These are phyloP conservation scores for Metschnikowia proteae DNA, from an alignment of 805 yeast species.

Conservation along the genomic window DNA sequence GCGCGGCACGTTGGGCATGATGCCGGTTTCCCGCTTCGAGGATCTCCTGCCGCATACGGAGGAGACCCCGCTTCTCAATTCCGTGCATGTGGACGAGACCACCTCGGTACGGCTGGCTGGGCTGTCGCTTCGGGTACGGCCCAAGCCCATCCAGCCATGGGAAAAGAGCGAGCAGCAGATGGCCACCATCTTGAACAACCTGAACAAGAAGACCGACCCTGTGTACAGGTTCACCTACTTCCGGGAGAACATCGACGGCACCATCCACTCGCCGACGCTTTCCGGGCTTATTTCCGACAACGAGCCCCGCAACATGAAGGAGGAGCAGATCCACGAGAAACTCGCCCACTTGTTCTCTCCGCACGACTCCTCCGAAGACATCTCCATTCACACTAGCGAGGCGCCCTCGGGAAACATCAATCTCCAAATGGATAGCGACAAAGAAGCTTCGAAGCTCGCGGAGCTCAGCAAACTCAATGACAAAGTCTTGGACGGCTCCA, in stretches of 20 bases:
- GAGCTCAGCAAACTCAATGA: not conserved
- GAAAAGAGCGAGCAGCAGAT: conserved; percentile 35
- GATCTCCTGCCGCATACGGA: conserved; percentile 19
- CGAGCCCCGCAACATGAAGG: conserved; percentile 10
- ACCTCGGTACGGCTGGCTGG: conserved; percentile 37
- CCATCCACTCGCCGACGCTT: conserved; percentile 84
- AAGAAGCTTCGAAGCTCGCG: not conserved
- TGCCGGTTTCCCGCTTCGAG: not conserved
- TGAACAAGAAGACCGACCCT: conserved; percentile 34
- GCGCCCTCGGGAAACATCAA: not conserved
- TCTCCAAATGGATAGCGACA: not conserved
- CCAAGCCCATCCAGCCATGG: conserved; percentile 76
- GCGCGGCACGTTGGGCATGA: conserved; percentile 1
- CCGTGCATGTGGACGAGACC: conserved; percentile 30
- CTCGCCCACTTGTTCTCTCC: conserved; percentile 8
- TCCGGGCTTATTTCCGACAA: conserved; percentile 53
- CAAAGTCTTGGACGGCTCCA: not conserved
- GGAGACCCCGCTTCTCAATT: conserved; percentile 29
- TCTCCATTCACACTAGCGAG: conserved; percentile 1
- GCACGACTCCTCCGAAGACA: conserved; percentile 3
- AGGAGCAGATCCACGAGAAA: conserved; percentile 10
- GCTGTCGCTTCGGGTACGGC: conserved; percentile 56
- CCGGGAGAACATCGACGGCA: conserved; percentile 83
- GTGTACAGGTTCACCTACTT: conserved; percentile 81
- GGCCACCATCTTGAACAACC: conserved; percentile 29